These are phyloP conservation scores for Magnolia kwangsiensis DNA, from an alignment of 164 flowering plant genomes.

Conservation along the genomic window DNA sequence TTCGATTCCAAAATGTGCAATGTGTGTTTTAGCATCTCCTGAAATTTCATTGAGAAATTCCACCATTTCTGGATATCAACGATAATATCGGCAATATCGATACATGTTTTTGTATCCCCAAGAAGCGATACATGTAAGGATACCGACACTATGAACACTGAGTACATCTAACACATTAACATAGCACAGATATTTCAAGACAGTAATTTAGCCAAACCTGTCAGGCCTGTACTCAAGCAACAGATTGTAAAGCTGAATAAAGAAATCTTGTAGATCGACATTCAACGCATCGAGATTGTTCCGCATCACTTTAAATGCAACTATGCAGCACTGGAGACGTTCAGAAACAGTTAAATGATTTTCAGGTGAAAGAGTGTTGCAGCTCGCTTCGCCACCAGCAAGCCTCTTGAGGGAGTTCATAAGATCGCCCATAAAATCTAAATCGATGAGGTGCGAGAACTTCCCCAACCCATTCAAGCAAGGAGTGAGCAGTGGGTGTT, in stretches of 20 bases:
- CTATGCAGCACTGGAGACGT: slow-evolving; percentile 87
- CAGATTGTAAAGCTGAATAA: slow-evolving; percentile 78
- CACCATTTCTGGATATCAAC: too few species aligned
- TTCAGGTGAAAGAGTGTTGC: slow-evolving; percentile 26
- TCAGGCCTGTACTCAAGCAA: slow-evolving; percentile 80
- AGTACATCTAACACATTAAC: background rate
- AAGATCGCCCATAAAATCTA: slow-evolving; percentile 91
- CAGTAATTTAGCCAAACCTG: slow-evolving; percentile 49
- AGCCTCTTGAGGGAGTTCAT: slow-evolving; percentile 76
- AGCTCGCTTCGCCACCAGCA: slow-evolving; percentile 44
- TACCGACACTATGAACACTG: too few species aligned
- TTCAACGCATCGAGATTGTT: slow-evolving; percentile 88
- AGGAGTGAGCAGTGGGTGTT: slow-evolving; percentile 72
- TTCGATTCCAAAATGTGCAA: too few species aligned
- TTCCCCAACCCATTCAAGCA: slow-evolving; percentile 87
- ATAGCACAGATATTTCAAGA: background rate
- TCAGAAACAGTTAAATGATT: slow-evolving; percentile 66
- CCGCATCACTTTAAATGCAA: slow-evolving; percentile 94
- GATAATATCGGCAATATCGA: too few species aligned
- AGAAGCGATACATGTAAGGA: too few species aligned
- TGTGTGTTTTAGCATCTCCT: too few species aligned
- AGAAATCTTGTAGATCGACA: slow-evolving; percentile 87
- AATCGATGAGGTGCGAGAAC: slow-evolving; percentile 76
- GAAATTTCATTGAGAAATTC: too few species aligned
- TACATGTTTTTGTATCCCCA: too few species aligned